Percentiles rank a stretch among this genome's conserved stretches.
These are phyloP conservation scores for Passalora sequoiae DNA, from an alignment of 2,329 filamentous ascomycete genomes.

Conservation along the genomic window DNA sequence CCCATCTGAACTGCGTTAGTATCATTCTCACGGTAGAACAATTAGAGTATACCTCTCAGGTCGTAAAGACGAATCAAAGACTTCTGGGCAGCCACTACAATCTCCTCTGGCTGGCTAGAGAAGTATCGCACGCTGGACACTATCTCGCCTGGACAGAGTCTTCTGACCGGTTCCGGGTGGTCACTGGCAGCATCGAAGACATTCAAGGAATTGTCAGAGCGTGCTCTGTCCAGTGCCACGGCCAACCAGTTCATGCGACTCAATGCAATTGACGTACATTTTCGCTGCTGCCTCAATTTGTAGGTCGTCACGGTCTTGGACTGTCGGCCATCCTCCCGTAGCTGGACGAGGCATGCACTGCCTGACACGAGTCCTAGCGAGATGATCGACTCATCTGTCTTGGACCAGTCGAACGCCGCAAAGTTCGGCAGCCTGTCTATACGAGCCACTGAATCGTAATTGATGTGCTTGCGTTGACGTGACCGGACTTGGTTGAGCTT, in stretches of 20 bases:
- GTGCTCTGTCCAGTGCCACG: slow-evolving; percentile 72
- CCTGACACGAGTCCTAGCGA: slow-evolving; percentile 71
- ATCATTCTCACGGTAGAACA: background rate
- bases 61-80: slow-evolving; percentile 73
- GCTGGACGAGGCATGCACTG: slow-evolving; percentile 66
- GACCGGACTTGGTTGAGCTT: slow-evolving; percentile 50
- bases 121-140: slow-evolving; percentile 81
- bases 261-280: slow-evolving; percentile 77
- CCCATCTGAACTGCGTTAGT: slow-evolving; percentile 18
- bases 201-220: slow-evolving; percentile 76
- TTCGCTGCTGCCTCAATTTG: slow-evolving; percentile 67
- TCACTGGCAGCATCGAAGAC: slow-evolving; percentile 71
- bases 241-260: slow-evolving; percentile 66
- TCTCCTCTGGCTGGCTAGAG: slow-evolving; percentile 65
- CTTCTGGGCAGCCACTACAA: slow-evolving; percentile 70
- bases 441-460: slow-evolving; percentile 50
- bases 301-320: slow-evolving; percentile 53
- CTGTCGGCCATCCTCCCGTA: slow-evolving; percentile 56
- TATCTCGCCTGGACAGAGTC: slow-evolving; percentile 60
- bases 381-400: slow-evolving; percentile 59
- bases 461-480: slow-evolving; percentile 36
- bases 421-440: slow-evolving; percentile 52
- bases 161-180: slow-evolving; percentile 46
- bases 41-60: slow-evolving; percentile 55
- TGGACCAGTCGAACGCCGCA: slow-evolving; percentile 62